Evolutionary conservation across 495 filamentous ascomycete genomes (phyloP), one percentile per base, ranked within the genome.

Genomic region (Penicillium chermesinum): DNA sequence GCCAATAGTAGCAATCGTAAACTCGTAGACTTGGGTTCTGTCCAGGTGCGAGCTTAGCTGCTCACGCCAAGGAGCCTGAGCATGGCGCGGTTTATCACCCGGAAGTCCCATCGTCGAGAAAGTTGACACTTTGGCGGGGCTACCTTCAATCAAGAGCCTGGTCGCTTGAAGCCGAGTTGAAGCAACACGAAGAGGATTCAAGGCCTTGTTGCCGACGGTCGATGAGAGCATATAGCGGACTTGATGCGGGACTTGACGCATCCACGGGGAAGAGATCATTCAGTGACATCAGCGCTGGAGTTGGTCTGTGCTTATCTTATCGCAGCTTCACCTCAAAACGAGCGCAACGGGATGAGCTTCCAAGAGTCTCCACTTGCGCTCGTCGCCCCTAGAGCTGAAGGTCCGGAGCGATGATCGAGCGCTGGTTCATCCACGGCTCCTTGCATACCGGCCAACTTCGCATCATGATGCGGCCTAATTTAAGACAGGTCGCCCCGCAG

Each of bases 1-100:
- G 37, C 76, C 75, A 13, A 91, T 61, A 3, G 87, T 88, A 22
- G 79, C 67, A 50, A 96, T 75, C 14, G 81, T 80, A 70, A 95
- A 91, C 44, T 86, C 83, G 2, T 85, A 77, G 18, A 72, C 72
- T 25, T 63, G 50, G 67, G 86, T 80, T 46, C 77, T 65, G 35
- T 72, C 55, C 35, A 91, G 55, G 65, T 93, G 84, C 10, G 75
- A 62, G 41, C 81, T 65, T 73, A 96, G 86, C 35, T 70, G 49
- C 36, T 73, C 50, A 48, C 81, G 83, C 90, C 89, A 95, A 51
- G 81, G 79, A 14, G 49, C 48, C 7, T 35, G 12, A 13, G 80
- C 73, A 8, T 70, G 62, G 38, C 38, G 69, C 19, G 25, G 5
- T 30, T 30, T 30, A 30, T 30, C 25, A 10, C 4, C 10, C 5